phyloP scores from a whole-genome alignment of 2,329 filamentous ascomycete genomes.

The Neophaeococcomyces mojaviensis region DNA sequence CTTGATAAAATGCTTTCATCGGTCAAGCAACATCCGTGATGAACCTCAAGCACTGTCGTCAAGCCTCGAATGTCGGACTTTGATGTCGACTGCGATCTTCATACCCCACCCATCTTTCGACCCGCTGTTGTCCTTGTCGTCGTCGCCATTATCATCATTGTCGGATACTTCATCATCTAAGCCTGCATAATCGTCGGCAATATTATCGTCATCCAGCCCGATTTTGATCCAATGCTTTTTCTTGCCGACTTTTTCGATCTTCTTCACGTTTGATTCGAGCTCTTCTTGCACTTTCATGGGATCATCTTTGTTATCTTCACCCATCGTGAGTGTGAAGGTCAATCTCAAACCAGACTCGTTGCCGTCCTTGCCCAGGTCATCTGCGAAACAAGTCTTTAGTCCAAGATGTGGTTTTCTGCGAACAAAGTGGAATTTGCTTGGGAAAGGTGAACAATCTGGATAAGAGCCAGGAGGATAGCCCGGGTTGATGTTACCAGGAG shows the following conservation, averaged over 20 bases:
- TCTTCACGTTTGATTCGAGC: conserved; percentile 30
- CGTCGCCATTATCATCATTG: not conserved
- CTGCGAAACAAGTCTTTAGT: conserved; percentile 36
- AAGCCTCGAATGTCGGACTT: not conserved
- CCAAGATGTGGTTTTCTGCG: conserved; percentile 29
- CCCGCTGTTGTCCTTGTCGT: not conserved
- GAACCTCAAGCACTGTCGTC: not conserved
- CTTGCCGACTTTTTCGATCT: conserved; percentile 50
- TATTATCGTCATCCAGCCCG: not conserved
- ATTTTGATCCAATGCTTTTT: conserved; percentile 47
- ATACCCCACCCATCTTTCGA: conserved; percentile 8
- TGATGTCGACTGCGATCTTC: conserved; percentile 5
- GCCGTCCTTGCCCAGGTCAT: conserved; percentile 33
- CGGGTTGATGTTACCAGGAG: not conserved
- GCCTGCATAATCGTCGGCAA: not conserved
- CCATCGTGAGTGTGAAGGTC: conserved; percentile 35
- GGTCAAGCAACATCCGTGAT: too few species aligned
- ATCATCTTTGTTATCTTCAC: conserved; percentile 28
- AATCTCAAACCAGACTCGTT: conserved; percentile 38
- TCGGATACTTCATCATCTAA: not conserved
- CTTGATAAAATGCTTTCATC: too few species aligned
- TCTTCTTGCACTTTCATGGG: conserved; percentile 30
- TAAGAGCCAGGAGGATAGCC: not conserved
- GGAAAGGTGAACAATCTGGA: not conserved
- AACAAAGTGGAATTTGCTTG: not conserved